Evolutionary conservation across 2,329 filamentous ascomycete species (phyloP).

Genomic region (Neofusicoccum cordaticola): DNA sequence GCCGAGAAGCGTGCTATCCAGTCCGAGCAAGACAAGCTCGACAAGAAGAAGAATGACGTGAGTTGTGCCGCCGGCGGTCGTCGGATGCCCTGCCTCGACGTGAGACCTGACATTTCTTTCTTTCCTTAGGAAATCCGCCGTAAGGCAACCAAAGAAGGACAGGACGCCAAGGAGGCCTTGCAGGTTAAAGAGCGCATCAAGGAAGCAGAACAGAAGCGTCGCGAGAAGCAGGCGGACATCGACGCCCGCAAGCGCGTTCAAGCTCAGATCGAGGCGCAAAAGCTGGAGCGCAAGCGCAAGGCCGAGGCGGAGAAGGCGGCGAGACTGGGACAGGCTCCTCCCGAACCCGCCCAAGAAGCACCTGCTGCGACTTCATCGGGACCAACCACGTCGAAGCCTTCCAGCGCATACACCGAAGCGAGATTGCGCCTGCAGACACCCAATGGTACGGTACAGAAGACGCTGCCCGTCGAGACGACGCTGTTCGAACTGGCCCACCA

Average conservation of each 20-base stretch:
- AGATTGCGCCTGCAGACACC: constrained; percentile 77
- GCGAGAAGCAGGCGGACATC: constrained; percentile 81
- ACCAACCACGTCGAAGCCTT: constrained; percentile 57
- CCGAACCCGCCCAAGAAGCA: constrained; percentile 48
- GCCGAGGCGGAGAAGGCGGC: constrained; percentile 81
- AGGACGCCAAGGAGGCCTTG: constrained; percentile 87
- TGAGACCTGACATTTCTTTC: neutral
- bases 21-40: constrained; percentile 71
- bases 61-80: constrained; percentile 6
- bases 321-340: constrained; percentile 68
- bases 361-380: constrained; percentile 47
- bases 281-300: constrained; percentile 81
- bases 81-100: neutral
- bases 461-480: constrained; percentile 82
- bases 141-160: constrained; percentile 85
- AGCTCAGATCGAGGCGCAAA: constrained; percentile 92
- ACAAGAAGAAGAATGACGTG: constrained; percentile 82
- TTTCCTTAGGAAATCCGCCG: constrained; percentile 60
- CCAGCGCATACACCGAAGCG: constrained; percentile 73
- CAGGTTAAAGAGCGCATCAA: constrained; percentile 87
- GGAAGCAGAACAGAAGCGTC: constrained; percentile 79
- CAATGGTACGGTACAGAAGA: constrained; percentile 78
- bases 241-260: constrained; percentile 86
- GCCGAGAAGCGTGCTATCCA: constrained; percentile 69
- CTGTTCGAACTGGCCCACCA: constrained; percentile 86